phyloP scores from a whole-genome alignment of 2,329 filamentous ascomycete genomes.

The Paramyrothecium sp. region DNA sequence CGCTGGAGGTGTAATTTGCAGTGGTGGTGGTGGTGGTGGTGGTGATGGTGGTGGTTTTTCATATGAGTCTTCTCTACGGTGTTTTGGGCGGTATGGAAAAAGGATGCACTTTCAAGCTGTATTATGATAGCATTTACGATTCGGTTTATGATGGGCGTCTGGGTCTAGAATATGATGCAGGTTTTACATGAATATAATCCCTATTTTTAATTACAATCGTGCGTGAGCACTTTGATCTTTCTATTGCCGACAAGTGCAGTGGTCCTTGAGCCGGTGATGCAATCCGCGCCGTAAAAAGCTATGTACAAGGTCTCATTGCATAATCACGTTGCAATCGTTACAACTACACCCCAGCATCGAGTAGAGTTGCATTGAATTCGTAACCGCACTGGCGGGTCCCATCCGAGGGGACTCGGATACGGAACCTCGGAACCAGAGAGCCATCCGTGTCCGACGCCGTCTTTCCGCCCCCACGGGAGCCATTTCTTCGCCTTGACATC shows the following conservation, averaged over 20 bases:
- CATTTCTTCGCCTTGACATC: no score
- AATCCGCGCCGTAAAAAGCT: no score
- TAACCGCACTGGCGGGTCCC: not conserved
- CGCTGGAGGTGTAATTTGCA: slow-evolving; percentile 22
- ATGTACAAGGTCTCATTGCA: no score
- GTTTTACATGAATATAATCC: not conserved
- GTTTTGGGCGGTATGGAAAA: not conserved
- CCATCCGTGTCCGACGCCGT: not conserved
- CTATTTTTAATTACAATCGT: not conserved
- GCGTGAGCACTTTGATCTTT: not conserved
- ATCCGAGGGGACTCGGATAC: not conserved
- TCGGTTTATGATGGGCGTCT: not conserved
- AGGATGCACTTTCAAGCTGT: not conserved
- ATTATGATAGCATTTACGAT: not conserved
- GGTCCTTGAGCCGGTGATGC: no score
- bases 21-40: not conserved
- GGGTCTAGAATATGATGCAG: not conserved
- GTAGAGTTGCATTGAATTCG: no score
- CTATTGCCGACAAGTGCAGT: no score
- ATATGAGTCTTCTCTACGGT: not conserved
- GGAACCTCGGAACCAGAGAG: not conserved
- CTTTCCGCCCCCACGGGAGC: not conserved
- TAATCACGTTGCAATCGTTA: no score
- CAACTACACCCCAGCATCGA: not conserved
- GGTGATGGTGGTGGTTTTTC: not conserved